Base-by-base conservation (phyloP, 352 stramenopile species). In the Globisporangium viniferum region DNA sequence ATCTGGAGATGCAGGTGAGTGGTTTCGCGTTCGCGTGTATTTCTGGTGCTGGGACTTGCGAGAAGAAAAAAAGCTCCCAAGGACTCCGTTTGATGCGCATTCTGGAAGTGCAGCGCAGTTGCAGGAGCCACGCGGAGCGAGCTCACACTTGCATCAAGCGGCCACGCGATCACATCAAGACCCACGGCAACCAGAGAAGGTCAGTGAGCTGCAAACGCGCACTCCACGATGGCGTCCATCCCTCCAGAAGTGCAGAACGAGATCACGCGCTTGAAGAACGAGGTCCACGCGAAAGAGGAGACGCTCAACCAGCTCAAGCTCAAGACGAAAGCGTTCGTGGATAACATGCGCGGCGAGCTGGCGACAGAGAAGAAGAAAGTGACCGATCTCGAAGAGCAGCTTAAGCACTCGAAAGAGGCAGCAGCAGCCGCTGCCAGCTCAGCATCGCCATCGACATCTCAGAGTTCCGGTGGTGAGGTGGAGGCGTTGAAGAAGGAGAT, bases 301-400 rank as follows among this genome's bases (percentile, higher is more conserved):
- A 88, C 83, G 39, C 79, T 94, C 9, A 91, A 90, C 66, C 78
- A 89, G 64, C 81, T 94, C 65, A 94, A 94, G 73, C 71, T 86
- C 65, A 92, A 94, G 79, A 90, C 86, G 63, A 94, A 94, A 71
- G 82, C 82, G 31, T 94, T 94, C 53, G 86, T 91, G 10, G 86
- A 94, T 67, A 91, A 88, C 48, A 86, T 94, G 79, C 84, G 84
- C 36, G 66, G 67, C 33, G 81, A 94, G 53, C 70, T 94, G 7
- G 75, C 76, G 8, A 69, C 56, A 3, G 80, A 91, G 67, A 90
- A 90, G 69, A 86, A 90, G 69, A 90, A 89, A 71, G 77, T 91
- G 15, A 71, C 66, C 4, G 72, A 84, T 1, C 66, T 92, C 1
- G 81, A 88, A 68, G 77, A 76, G 44, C 80, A 89, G 56, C 68